Evolutionary conservation across 306 rosid species (phyloP).

Genomic region (Prunus padus): DNA sequence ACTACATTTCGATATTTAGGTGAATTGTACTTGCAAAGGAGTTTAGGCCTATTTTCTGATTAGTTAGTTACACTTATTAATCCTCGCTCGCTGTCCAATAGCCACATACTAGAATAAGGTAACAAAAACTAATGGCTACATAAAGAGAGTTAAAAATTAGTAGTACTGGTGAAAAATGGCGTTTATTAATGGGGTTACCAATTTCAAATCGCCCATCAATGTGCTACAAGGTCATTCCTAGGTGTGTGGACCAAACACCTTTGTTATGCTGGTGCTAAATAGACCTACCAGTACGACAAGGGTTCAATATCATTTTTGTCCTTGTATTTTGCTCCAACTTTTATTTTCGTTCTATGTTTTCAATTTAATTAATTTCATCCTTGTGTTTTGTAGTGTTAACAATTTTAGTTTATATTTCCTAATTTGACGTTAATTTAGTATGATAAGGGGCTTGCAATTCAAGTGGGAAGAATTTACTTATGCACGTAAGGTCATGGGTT

Average conservation of each 20-base stretch:
- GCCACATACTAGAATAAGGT: neutral
- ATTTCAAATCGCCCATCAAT: neutral
- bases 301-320: too few species aligned
- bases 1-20: neutral
- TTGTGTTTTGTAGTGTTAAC: too few species aligned
- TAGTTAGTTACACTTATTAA: neutral
- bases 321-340: too few species aligned
- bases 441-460: too few species aligned
- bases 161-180: neutral
- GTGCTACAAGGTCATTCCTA: neutral
- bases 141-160: neutral
- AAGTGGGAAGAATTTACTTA: too few species aligned
- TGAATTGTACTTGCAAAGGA: neutral
- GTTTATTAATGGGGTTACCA: neutral
- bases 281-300: neutral
- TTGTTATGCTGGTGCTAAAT: neutral
- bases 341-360: too few species aligned
- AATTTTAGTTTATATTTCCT: too few species aligned
- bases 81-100: neutral
- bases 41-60: neutral
- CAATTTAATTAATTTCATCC: too few species aligned
- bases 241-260: neutral
- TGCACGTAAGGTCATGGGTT: too few species aligned
- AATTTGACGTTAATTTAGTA: too few species aligned
- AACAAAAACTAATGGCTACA: neutral